Base-by-base conservation (phyloP, 2,329 filamentous ascomycete species). In the Seiridium cupressi region DNA sequence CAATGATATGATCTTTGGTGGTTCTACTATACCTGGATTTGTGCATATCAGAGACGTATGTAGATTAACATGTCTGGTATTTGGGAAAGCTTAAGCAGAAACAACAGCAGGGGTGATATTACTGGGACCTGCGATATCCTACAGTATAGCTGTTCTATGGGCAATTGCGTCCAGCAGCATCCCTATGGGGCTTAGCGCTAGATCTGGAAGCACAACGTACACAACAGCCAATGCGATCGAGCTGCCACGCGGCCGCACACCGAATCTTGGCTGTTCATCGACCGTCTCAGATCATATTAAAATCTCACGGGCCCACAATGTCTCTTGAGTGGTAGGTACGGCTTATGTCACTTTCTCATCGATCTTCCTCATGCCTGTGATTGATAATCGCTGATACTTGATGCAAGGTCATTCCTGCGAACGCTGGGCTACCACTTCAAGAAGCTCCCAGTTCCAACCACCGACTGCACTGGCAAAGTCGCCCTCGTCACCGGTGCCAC, bases 401-500 rank as follows among this genome's bases (percentile, higher is more conserved):
- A 9, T 32, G n/a, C 9, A 38, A 55, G 51, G 51, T 55, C 51
- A 18, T 44, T 44, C 4, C 11, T 55, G 11, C 51, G 42, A 44
- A 26, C 35, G 5, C 2, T 40, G 26, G 18, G 47, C 13, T n/a
- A 51, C 13, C 31, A 32, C 26, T 44, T 34, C 44, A 35, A n/a
- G 40, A 44, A 44, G 8, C 63, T 64, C 61, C 18, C 55, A 35
- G 59, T 44, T 47, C 54, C 62, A 26, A 44, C 53, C 9, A 62
- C 60, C 6, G 64, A 62, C 5, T 57, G 54, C 54, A 46, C 54
- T 26, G 54, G 55, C 26, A 49, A 58, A 44, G 64, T 63, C 9
- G 63, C 65, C 51, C 32, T 67, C 31, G 44, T 67, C 51, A 68
- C 66, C 3, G 66, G 66, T 32, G 60, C 66, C 49, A 68, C 65